Evolutionary conservation across 192 early-diverging fungal genomes (phyloP), one percentile per base, ranked within the genome.

Genomic region (Borealophlyctis nickersoniae): DNA sequence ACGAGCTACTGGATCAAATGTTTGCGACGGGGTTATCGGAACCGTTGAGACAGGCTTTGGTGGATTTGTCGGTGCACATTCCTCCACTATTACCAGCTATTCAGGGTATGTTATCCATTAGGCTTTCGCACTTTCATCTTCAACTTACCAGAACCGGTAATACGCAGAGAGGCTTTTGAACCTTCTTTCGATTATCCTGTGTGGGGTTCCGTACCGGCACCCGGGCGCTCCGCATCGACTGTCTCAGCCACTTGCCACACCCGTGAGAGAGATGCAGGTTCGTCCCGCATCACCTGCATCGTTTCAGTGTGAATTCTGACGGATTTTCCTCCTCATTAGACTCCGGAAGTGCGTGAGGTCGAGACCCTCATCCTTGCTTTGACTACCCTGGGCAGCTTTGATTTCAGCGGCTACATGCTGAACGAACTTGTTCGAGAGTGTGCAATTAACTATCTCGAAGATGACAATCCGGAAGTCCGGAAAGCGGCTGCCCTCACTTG

Each of bases 361-460:
- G 91, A 94, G 2, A 81, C 70, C 0, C 86, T 91, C 4, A 87
- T 93, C 30, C 70, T 98, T 29, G 93, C 95, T 0, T 69, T 98
- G 31, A 82, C 77, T 7, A 94, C 90, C 3, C 77, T 98, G 2
- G 89, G 92, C 22, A 79, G 75, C 2, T 95, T 98, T 75, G 87
- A 93, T 77, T 98, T 98, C 74, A 74, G 77, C n/a, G 76, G 80
- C 23, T 85, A 91, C 49, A 86, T 89, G 32, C 77, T 98, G 27
- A 89, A 91, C 60, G 93, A 94, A 66, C 88, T 96, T 70, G 89
- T 96, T n/a, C 78, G 87, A 31, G 91, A 94, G 53, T 90, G 82
- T 54, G 89, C 93, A 19, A 78, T 92, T 23, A 77, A 81, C 2
- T 98, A 95, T 58, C 71, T 95, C 24, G 88, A 89, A 29, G 87